These are phyloP conservation scores for Lodderomyces pseudojiufengensis DNA, from an alignment of 1,139 yeast species.

Conservation along the genomic window DNA sequence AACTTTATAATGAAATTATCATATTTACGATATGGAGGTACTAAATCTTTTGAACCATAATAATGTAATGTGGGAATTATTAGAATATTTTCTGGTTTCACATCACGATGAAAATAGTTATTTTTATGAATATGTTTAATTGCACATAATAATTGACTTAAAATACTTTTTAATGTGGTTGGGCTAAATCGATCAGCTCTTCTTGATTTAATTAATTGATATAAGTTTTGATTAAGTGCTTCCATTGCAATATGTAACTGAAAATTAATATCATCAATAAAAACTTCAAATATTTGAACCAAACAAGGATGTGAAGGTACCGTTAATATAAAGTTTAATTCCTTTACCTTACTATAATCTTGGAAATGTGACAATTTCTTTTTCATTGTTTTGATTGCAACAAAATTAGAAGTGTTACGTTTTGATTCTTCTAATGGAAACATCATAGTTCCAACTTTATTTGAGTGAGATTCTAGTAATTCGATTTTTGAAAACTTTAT, in stretches of 20 bases:
- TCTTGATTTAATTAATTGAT: slow-evolving; percentile 64
- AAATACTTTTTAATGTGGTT: slow-evolving; percentile 58
- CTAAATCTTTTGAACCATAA: slow-evolving; percentile 41
- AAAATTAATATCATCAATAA: slow-evolving; percentile 57
- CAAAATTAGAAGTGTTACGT: slow-evolving; percentile 40
- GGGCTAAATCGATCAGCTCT: slow-evolving; percentile 50
- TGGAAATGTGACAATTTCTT: slow-evolving; percentile 44
- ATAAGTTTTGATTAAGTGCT: slow-evolving; percentile 75
- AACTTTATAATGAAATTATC: slow-evolving; percentile 68
- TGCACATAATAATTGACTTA: slow-evolving; percentile 71
- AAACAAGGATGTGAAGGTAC: slow-evolving; percentile 72
- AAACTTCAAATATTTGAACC: slow-evolving; percentile 73
- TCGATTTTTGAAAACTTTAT: slow-evolving; percentile 17
- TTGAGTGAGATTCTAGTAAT: slow-evolving; percentile 12
- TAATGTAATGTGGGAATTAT: slow-evolving; percentile 56
- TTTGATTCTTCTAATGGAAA: slow-evolving; percentile 38
- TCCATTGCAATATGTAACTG: slow-evolving; percentile 86
- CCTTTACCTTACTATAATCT: slow-evolving; percentile 68
- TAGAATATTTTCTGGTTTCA: slow-evolving; percentile 74
- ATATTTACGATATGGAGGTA: slow-evolving; percentile 36
- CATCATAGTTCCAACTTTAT: slow-evolving; percentile 43
- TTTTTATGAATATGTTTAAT: slow-evolving; percentile 75
- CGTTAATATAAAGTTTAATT: slow-evolving; percentile 64
- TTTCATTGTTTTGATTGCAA: slow-evolving; percentile 84
- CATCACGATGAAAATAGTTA: slow-evolving; percentile 82